Conservation (phyloP, 805 yeast species). For the Nakazawaea siamensis region DNA sequence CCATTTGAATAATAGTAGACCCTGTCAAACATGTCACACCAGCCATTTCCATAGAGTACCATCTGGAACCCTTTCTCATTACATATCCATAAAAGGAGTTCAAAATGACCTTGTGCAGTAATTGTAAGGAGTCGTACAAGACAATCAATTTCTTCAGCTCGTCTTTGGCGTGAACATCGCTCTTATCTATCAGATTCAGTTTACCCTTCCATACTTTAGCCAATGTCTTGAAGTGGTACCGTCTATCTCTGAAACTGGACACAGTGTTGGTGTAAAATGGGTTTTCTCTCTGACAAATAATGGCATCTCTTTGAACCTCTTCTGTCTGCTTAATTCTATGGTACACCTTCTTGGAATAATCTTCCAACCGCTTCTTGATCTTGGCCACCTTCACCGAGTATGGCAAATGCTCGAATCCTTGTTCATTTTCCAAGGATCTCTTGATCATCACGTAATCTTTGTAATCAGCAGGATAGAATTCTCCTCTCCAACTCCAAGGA, state of each 20-base stretch:
- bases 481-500: constrained; percentile 99
- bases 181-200: constrained; percentile 40
- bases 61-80: constrained; percentile 97
- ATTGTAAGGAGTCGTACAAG: constrained; percentile 87
- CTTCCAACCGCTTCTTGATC: constrained; percentile 71
- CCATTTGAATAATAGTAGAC: constrained; percentile 97
- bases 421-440: constrained; percentile 71
- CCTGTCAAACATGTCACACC: constrained; percentile 98
- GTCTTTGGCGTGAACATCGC: constrained; percentile 58
- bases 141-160: constrained; percentile 94
- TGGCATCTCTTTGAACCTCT: constrained; percentile 82
- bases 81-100: constrained; percentile 97
- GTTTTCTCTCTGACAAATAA: constrained; percentile 94
- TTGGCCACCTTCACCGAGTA: constrained; percentile 69
- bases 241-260: constrained; percentile 86
- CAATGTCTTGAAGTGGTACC: constrained; percentile 89
- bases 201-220: constrained; percentile 94
- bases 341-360: constrained; percentile 79
- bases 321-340: constrained; percentile 75
- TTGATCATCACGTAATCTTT: constrained; percentile 89
- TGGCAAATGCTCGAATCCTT: constrained; percentile 73
- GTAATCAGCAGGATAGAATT: constrained; percentile 82
- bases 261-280: constrained; percentile 96
- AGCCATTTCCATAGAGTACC: constrained; percentile 99
- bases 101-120: constrained; percentile 94